Base-by-base conservation (phyloP, 768 basidiomycete species). In the Trametes sanguinea region DNA sequence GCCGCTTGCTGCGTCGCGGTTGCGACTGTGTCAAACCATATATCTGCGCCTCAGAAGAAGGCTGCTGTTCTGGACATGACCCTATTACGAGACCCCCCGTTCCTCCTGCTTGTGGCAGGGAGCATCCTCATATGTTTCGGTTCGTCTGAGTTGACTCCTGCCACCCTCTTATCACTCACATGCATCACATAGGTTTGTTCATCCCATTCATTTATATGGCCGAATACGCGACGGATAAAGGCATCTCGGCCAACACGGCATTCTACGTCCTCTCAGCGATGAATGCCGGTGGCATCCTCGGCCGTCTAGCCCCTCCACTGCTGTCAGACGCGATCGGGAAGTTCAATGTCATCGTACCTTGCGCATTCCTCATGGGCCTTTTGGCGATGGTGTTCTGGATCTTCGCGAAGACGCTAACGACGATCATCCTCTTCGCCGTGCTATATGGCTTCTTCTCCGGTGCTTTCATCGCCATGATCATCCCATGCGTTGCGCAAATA, bases 151-250 rank as follows among this genome's bases (percentile, higher is more conserved):
- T 37, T 37, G 35, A 6, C 35, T 37, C 11, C 11, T 6, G 11
- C 11, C 11, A 11, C 6, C 11, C 6, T 37, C 11, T 6, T 37
- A 11, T 37, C 35, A 37, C 27, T 37, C 17, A 45, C 58, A 44
- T 2, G 47, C 37, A 47, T 13, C 42, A 9, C 65, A 22, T 22
- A 90, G 89, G 88, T 30, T 74, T 89, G 4, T 90, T 88, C 73
- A 85, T 84, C 27, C 89, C 89, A 6, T 86, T 83, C 71, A 87
- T 89, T 69, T 91, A 85, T 75, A 83, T 91, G 55, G 81, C 83
- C 22, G 80, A 82, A 52, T 89, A 85, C 71, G 76, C 86, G 17
- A 75, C 76, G 57, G 78, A 78, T 45, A 73, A 69, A 69, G 51
- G 68, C 50, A 72, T 83, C 42, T 62, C 78, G 2, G 54, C 77